These are phyloP conservation scores for Suillus sp. DNA, from an alignment of 768 basidiomycete species.

Conservation along the genomic window DNA sequence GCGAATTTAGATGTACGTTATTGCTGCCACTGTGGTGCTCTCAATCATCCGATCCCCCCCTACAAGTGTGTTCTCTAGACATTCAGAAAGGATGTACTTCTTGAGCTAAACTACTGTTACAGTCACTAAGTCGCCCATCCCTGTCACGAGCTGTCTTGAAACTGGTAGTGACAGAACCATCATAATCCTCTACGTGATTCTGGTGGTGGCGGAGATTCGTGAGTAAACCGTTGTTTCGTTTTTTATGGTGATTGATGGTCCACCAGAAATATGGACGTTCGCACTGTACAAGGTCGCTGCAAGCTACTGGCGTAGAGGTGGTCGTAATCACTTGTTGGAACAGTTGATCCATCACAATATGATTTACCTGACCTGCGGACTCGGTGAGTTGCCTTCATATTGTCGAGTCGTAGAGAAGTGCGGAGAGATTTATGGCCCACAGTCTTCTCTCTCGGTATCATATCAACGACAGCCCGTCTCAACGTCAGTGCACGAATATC, in stretches of 20 bases:
- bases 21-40: neutral
- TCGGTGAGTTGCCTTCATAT: neutral
- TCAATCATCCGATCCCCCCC: neutral
- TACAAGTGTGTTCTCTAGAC: neutral
- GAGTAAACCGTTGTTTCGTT: neutral
- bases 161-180: neutral
- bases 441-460: constrained; percentile 1
- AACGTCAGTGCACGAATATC: neutral
- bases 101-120: neutral
- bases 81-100: neutral
- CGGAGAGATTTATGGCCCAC: neutral
- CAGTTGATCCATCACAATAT: constrained; percentile 2
- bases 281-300: neutral
- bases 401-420: no score
- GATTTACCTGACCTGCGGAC: constrained; percentile 4
- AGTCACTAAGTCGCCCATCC: constrained; percentile 3
- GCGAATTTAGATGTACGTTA: neutral
- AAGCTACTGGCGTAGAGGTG: neutral
- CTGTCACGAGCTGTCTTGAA: constrained; percentile 6
- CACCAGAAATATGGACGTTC: constrained; percentile 4
- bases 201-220: neutral
- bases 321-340: neutral
- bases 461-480: neutral
- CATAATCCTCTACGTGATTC: constrained; percentile 3
- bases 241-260: neutral